phyloP scores from a whole-genome alignment of 2,329 filamentous ascomycete genomes.

The Cryoendolithus antarcticus region DNA sequence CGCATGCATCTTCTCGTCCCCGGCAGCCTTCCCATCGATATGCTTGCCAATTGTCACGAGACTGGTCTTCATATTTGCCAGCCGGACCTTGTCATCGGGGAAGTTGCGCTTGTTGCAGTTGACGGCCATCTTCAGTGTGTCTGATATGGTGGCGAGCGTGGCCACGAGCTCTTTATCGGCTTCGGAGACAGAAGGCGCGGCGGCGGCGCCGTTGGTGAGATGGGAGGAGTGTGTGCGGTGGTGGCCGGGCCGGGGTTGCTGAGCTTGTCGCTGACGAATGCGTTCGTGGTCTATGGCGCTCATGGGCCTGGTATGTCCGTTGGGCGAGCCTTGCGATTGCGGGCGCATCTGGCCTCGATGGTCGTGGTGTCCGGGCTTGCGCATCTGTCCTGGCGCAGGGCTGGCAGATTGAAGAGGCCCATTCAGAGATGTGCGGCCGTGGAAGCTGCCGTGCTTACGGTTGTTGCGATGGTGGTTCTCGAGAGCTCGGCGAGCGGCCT shows the following conservation, averaged over 20 bases:
- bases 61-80: constrained; percentile 49
- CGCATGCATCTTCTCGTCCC: too few relatives aligned
- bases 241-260: constrained; percentile 32
- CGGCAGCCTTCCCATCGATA: constrained; percentile 24
- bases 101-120: constrained; percentile 51
- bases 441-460: constrained; percentile 56
- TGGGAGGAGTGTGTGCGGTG: constrained; percentile 27
- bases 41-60: constrained; percentile 52
- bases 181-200: constrained; percentile 26
- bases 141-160: constrained; percentile 40
- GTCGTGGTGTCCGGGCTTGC: constrained; percentile 23
- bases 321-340: constrained; percentile 30
- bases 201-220: constrained; percentile 20
- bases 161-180: constrained; percentile 28
- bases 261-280: constrained; percentile 42
- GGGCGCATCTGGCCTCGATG: constrained; percentile 18
- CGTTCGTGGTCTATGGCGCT: constrained; percentile 26
- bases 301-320: constrained; percentile 27
- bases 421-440: constrained; percentile 46
- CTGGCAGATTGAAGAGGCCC: constrained; percentile 47
- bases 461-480: constrained; percentile 94
- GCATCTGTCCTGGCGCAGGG: constrained; percentile 43
- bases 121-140: constrained; percentile 47
- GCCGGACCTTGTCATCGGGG: constrained; percentile 49
- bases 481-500: constrained; percentile 62